Evolutionary conservation across 306 rosid species (phyloP), one percentile per base, ranked within the genome.

Genomic region (Oemleria cerasiformis): DNA sequence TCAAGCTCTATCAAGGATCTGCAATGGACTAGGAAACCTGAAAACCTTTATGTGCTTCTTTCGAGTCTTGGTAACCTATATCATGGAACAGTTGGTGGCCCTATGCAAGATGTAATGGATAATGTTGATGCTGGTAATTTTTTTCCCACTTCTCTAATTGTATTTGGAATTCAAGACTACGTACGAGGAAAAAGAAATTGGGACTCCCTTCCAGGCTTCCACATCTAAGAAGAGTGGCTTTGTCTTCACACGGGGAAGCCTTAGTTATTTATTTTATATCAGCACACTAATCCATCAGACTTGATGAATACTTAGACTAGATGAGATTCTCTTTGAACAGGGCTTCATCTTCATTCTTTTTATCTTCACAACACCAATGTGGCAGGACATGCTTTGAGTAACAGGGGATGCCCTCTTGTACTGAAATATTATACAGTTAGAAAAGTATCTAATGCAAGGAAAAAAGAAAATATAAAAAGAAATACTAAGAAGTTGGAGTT

Each of bases 101-200:
- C 87, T 40, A 57, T 88, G 67, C 67, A 79, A 85, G 61, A 75
- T 63, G 81, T 86, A 50, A 81, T 87, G 90, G 82, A 82, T 66
- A 56, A 64, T 73, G 92, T 86, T 66, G 97, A 93, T 70, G 98
- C 98, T 69, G 96, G 98, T 92, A 86, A 20, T 8, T 40, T 39
- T 57, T 48, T 5, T 43, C 19, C 10, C 14, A 30, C 51, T 66
- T 45, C 10, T 47, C 59, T 63, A 21, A 20, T 39, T 38, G 11
- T 12, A 19, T 11, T 17, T 11, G 20, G 21, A 41, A 39, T 44
- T 14, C 11, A 44, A 44, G 16, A 4, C 49, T 44, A 12, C 4
- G 9, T 3, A 44, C 14, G 1, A 11, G 49, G 49, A 44, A 44
- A 44, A 11, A 12, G 14, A 44, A 44, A 44, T 44, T 44, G 11